These are phyloP conservation scores for Candida alai DNA, from an alignment of 805 yeast species.

Conservation along the genomic window DNA sequence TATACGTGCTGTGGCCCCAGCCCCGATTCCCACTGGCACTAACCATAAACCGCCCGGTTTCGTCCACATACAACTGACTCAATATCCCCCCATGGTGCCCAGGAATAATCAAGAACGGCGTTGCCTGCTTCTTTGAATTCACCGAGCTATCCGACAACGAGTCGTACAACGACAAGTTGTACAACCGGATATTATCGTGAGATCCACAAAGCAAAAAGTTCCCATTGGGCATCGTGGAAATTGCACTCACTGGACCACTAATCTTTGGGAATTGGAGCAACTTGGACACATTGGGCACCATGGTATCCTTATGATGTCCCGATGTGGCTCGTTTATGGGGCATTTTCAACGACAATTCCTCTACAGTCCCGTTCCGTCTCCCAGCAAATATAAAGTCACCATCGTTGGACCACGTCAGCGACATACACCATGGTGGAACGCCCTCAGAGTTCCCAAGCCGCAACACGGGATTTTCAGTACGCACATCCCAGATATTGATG, in stretches of 20 bases:
- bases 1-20: constrained; percentile 76
- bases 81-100: constrained; percentile 95
- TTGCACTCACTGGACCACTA: constrained; percentile 86
- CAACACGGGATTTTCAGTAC: constrained; percentile 45
- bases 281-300: constrained; percentile 48
- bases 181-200: constrained; percentile 81
- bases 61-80: constrained; percentile 76
- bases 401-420: constrained; percentile 81
- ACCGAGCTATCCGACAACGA: constrained; percentile 20
- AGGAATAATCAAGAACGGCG: constrained; percentile 87
- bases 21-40: constrained; percentile 95
- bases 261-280: constrained; percentile 74
- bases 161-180: constrained; percentile 58
- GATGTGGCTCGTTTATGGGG: constrained; percentile 32
- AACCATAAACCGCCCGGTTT: constrained; percentile 81
- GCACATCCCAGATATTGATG: constrained; percentile 75
- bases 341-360: constrained; percentile 64
- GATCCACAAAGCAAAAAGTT: constrained; percentile 84
- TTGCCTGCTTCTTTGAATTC: constrained; percentile 35
- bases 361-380: constrained; percentile 83
- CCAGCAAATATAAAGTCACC: constrained; percentile 83
- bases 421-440: constrained; percentile 92
- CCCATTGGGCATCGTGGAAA: constrained; percentile 75
- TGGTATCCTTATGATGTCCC: constrained; percentile 20
- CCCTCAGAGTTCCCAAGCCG: constrained; percentile 54